Base-by-base conservation (phyloP, 768 basidiomycete genomes). In the Mycena haematopus region DNA sequence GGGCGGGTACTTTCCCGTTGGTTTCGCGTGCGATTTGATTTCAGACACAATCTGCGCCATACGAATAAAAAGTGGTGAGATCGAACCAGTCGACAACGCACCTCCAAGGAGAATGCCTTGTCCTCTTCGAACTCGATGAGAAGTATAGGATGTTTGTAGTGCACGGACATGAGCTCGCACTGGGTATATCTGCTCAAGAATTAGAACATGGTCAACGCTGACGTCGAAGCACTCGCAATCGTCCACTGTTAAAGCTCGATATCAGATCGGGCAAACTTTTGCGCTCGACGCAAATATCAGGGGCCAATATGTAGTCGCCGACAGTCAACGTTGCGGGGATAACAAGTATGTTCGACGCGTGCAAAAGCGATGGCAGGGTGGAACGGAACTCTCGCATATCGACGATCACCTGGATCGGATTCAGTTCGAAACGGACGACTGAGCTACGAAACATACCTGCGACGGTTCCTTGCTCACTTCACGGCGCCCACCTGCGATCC, bases 41-140 rank as follows among this genome's bases (percentile, higher is more conserved):
- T 92, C 89, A 1, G 85, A 80, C 11, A 89, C 80, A 2, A 82
- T 79, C 90, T 92, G 51, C 10, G 7, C 9, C 4, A 42, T 7
- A 42, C 19, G 6, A 31, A 29, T 54, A 19, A 27, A 40, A 19
- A 7, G n/a, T n/a, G 19, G 3, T n/a, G 17, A 7, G 21, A 38
- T 25, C 17, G n/a, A 42, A 42, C 40, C 17, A 10, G 8, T 15
- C 21, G 7, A 44, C 46, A 15, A 72, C 81, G 56, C 62, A 92
- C 95, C 76, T 95, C 91, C 13, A 99, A 82, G 0, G 92, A 91
- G 74, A 98, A 97, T 0, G 93, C 88, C 69, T 96, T 98, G 74
- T 97, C 92, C 77, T 99, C 95, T 72, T 99, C 96, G 65, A 99
- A 99, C 72, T 99, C 96, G 69, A 99, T 97, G 11, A 99, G 80